Percentiles rank a stretch among this genome's conserved stretches.
phyloP scores from a whole-genome alignment of 2,329 filamentous ascomycete genomes.

The Immersiporthe knoxdaviesiana region DNA sequence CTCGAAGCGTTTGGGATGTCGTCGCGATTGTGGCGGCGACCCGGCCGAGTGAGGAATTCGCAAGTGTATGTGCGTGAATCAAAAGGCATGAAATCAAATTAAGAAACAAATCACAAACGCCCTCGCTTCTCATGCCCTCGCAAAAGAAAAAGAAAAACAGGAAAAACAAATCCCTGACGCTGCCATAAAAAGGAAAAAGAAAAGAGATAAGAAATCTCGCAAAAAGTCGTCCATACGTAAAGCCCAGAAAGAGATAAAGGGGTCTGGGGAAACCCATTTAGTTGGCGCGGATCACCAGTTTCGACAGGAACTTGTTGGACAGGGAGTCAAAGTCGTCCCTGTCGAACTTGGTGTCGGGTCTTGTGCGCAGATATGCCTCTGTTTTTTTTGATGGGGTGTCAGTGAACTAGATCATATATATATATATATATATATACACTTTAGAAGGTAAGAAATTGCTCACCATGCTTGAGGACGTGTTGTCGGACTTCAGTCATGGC shows the following conservation, averaged over 20 bases:
- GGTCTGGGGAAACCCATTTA: conserved; percentile 45
- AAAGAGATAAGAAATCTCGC: conserved; percentile 34
- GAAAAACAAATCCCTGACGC: conserved; percentile 10
- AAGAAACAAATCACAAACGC: conserved; percentile 33
- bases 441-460: conserved; percentile 44
- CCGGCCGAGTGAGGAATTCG: conserved; percentile 32
- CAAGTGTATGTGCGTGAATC: not conserved
- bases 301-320: conserved; percentile 96
- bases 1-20: conserved; percentile 32
- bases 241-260: not conserved
- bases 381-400: conserved; percentile 38
- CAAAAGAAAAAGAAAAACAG: conserved; percentile 12
- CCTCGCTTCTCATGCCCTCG: conserved; percentile 36
- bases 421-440: too few relatives aligned
- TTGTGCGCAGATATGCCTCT: conserved; percentile 86
- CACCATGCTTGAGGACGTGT: conserved; percentile 93
- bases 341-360: conserved; percentile 82
- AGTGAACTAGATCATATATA: conserved; percentile 38
- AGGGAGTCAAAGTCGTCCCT: conserved; percentile 91
- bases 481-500: conserved; percentile 94
- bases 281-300: conserved; percentile 94
- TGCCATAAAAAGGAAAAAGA: not conserved
- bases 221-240: not conserved
- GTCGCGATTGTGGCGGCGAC: conserved; percentile 33
- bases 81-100: conserved; percentile 10